Evolutionary conservation across 148 eudicot species (phyloP), one percentile per base, ranked within the genome.

Genomic region (Linanthus parryae): DNA sequence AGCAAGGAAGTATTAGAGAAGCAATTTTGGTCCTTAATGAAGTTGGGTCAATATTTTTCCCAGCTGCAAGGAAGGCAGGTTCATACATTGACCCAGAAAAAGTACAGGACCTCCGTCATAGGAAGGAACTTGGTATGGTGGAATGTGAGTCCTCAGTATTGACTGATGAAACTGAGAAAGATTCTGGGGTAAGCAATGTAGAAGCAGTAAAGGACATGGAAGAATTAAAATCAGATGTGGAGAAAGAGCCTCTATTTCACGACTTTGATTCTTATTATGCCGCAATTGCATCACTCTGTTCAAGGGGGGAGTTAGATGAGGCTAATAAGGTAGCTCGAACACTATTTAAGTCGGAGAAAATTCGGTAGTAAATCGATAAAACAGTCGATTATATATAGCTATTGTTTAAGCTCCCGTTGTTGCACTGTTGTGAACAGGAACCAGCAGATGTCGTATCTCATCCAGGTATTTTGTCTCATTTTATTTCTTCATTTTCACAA

Each of bases 21-120:
- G 90, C 94, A 50, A 66, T 84, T 70, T 29, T 66, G 35, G 54
- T 87, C 52, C 94, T 91, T 24, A 71, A 81, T 66, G 96, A 87
- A 77, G 77, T 91, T 55, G 89, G 75, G 43, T 56, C 73, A 9
- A 54, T 78, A 56, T 70, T 68, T 69, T 81, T 70, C 45, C 79
- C 94, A 44, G 41, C 38, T 38, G 48, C 49, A 50, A 78, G 73
- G 70, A 44, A 24, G 20, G 24, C 35, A 46, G 55, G 48, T 34
- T 26, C 54, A 46, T 27, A 54, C 11, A 25, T 40, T 44, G 65
- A 19, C 41, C 66, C 58, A 15, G 48, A 39, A 39, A 48, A 63
- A 40, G n/a, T 38, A 31, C 39, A 13, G 33, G 72, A 55, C 37
- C 56, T 26, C n/a, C 41, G 35, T 56, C 37, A 17, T 43, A 48